phyloP scores from a whole-genome alignment of 2,329 filamentous ascomycete genomes.

The Venturia pyrina region DNA sequence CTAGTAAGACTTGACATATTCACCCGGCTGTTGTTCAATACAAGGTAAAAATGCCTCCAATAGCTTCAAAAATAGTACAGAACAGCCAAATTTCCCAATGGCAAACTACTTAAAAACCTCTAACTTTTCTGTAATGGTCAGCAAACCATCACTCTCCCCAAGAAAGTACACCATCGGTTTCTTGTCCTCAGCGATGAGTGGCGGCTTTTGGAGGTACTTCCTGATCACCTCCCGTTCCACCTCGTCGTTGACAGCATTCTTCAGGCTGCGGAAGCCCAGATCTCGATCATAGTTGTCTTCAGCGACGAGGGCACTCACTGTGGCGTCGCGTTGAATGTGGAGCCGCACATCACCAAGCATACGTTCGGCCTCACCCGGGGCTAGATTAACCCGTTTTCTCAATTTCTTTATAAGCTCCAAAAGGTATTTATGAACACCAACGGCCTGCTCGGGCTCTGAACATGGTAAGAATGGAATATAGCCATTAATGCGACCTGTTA shows the following conservation, averaged over 20 bases:
- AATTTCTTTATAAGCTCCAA: constrained; percentile 23
- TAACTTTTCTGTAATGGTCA: too few species aligned
- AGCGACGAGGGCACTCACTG: background rate
- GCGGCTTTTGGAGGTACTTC: background rate
- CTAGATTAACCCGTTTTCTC: constrained; percentile 4
- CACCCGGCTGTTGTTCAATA: too few species aligned
- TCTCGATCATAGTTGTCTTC: background rate
- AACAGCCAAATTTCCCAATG: too few species aligned
- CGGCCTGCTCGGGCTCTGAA: constrained; percentile 28
- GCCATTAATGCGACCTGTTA: constrained; percentile 33
- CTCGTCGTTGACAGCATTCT: background rate
- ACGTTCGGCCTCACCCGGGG: background rate
- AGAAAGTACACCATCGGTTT: too few species aligned
- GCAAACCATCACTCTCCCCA: too few species aligned
- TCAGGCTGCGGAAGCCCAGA: background rate
- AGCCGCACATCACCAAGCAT: constrained; percentile 13
- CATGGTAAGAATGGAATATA: constrained; percentile 37
- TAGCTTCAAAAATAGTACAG: too few species aligned
- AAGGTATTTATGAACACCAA: constrained; percentile 34
- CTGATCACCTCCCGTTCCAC: background rate
- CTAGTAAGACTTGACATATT: too few species aligned
- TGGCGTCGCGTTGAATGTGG: constrained; percentile 8
- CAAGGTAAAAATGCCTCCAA: too few species aligned
- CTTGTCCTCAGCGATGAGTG: background rate
- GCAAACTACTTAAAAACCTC: too few species aligned